Percentiles rank a stretch among this genome's conserved stretches.
Evolutionary conservation across 306 rosid genomes (phyloP).

Genomic region (Macrotyloma uniflorum): DNA sequence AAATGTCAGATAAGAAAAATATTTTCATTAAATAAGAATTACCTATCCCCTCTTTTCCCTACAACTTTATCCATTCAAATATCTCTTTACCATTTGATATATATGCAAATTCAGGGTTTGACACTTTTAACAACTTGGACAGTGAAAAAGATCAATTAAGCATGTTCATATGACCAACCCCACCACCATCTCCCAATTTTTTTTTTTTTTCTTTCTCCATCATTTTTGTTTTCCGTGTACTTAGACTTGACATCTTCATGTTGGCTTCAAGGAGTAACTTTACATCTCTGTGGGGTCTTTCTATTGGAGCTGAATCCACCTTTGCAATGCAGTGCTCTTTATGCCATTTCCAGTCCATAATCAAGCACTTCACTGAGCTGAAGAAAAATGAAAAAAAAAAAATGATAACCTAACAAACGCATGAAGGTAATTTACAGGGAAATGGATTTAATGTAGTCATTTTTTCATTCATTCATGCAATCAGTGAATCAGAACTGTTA

Average conservation of each 20-base stretch:
- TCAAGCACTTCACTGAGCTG: constrained; percentile 48
- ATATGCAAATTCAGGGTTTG: neutral
- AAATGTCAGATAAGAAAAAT: neutral
- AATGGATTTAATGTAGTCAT: too few relatives aligned
- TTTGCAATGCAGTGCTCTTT: constrained; percentile 35
- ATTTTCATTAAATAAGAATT: neutral
- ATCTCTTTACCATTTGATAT: neutral
- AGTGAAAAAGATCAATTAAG: neutral
- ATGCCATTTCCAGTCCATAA: constrained; percentile 46
- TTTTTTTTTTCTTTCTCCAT: neutral
- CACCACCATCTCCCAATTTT: neutral
- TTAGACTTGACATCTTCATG: neutral
- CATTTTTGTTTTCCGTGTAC: neutral
- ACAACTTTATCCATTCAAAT: neutral
- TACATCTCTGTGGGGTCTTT: constrained; percentile 23
- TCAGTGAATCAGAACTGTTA: too few relatives aligned
- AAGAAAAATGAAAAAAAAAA: neutral
- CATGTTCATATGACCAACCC: constrained; percentile 2
- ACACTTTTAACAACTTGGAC: neutral
- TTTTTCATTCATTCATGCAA: too few relatives aligned
- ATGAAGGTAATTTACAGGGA: too few relatives aligned
- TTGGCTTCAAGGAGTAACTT: neutral
- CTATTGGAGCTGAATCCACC: constrained; percentile 23
- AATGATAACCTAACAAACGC: neutral
- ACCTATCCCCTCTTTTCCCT: neutral